Evolutionary conservation across 768 basidiomycete species (phyloP).

Genomic region (Tremella fuciformis): DNA sequence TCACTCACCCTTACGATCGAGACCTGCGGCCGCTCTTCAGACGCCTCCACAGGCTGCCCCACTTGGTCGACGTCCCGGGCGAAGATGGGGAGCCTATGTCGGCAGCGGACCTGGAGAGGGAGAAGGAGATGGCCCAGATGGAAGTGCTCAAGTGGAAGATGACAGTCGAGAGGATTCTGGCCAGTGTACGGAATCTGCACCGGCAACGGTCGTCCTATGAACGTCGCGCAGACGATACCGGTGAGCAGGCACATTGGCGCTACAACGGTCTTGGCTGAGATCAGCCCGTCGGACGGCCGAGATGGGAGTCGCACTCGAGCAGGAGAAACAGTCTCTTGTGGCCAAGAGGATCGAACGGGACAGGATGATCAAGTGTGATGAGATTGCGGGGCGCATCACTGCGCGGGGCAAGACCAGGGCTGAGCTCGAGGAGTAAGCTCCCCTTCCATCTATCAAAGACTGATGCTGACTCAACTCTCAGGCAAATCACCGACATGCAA

Average conservation of each 20-base stretch:
- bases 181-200: conserved; percentile 30
- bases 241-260: conserved; percentile 22
- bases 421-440: conserved; percentile 43
- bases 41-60: conserved; percentile 30
- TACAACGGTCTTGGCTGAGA: conserved; percentile 12
- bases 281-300: conserved; percentile 20
- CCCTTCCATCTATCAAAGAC: not conserved
- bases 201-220: conserved; percentile 30
- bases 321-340: conserved; percentile 32
- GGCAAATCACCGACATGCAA: conserved; percentile 35
- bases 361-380: conserved; percentile 40
- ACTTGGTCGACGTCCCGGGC: conserved; percentile 3
- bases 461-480: conserved; percentile 2
- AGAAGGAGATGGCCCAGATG: conserved; percentile 31
- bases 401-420: conserved; percentile 25
- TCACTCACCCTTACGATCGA: conserved; percentile 39
- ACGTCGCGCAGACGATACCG: conserved; percentile 29
- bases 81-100: conserved; percentile 2
- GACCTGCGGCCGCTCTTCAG: conserved; percentile 36
- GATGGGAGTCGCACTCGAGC: conserved; percentile 21
- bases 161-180: conserved; percentile 36
- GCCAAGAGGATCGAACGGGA: conserved; percentile 28
- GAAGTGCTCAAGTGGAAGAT: conserved; percentile 40
- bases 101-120: conserved; percentile 16
- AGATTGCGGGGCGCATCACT: conserved; percentile 32